phyloP scores from a whole-genome alignment of 2,329 filamentous ascomycete genomes.

The Fusarium setosum region DNA sequence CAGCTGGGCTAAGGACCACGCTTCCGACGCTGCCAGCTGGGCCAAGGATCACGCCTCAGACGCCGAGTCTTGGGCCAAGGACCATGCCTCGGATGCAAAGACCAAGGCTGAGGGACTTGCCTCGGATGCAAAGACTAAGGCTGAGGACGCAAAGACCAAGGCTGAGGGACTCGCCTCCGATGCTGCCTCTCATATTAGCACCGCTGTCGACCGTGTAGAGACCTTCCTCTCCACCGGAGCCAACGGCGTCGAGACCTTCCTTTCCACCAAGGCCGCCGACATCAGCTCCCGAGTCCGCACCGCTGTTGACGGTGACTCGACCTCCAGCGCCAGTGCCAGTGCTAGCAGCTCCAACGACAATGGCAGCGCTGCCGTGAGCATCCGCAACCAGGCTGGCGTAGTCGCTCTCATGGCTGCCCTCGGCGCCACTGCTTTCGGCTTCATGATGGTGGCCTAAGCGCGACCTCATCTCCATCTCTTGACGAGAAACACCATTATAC shows the following conservation, averaged over 20 bases:
- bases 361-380: constrained; percentile 29
- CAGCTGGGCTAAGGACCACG: constrained; percentile 19
- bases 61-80: constrained; percentile 3
- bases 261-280: constrained; percentile 17
- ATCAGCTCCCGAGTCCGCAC: constrained; percentile 18
- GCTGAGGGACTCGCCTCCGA: not conserved
- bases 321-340: constrained; percentile 24
- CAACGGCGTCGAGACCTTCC: constrained; percentile 1
- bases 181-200: constrained; percentile 4
- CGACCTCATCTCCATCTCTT: not conserved
- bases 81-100: not conserved
- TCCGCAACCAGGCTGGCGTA: constrained; percentile 24
- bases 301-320: constrained; percentile 16
- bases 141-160: not conserved
- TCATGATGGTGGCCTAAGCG: constrained; percentile 37
- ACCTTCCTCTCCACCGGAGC: constrained; percentile 10
- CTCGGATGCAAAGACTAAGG: not conserved
- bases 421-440: constrained; percentile 39
- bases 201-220: constrained; percentile 10
- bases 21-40: constrained; percentile 4
- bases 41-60: constrained; percentile 11
- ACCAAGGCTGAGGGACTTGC: constrained; percentile 1
- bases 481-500: constrained; percentile 6
- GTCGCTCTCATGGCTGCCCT: constrained; percentile 35
- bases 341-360: constrained; percentile 19